phyloP scores from a whole-genome alignment of 164 flowering plant genomes.

The Platanus orientalis region DNA sequence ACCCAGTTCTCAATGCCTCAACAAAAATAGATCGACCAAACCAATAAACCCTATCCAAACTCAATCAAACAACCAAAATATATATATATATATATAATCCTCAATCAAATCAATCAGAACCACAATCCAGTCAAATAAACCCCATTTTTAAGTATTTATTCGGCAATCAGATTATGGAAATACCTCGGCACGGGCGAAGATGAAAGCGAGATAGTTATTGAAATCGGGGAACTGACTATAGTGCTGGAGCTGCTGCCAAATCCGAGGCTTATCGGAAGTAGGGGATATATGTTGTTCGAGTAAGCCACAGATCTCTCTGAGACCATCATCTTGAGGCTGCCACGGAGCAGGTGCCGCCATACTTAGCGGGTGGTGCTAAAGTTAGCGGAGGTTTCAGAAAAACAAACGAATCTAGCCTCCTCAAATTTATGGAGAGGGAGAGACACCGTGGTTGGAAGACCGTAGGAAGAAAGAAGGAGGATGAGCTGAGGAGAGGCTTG shows the following conservation, averaged over 20 bases:
- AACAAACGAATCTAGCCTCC: not conserved
- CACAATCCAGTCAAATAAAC: not conserved
- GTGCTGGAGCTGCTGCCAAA: conserved; percentile 90
- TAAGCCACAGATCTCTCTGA: conserved; percentile 80
- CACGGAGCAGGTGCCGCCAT: conserved; percentile 35
- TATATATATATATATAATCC: not conserved
- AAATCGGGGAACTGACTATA: conserved; percentile 91
- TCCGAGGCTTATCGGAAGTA: conserved; percentile 71
- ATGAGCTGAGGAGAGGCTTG: not conserved
- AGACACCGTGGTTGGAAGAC: not conserved
- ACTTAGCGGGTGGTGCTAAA: not conserved
- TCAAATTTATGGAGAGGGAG: not conserved
- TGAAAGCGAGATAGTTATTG: conserved; percentile 93
- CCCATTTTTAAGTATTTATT: not conserved
- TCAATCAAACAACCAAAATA: not conserved
- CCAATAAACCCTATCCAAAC: not conserved
- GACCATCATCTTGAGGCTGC: conserved; percentile 86
- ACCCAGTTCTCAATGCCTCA: not conserved
- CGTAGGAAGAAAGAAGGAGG: not conserved
- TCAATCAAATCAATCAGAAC: not conserved
- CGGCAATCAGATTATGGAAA: not conserved
- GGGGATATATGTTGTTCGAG: conserved; percentile 89
- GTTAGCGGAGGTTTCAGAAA: not conserved
- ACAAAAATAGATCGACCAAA: not conserved
- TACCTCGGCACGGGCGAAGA: conserved; percentile 86